Conservation (phyloP, 2,329 filamentous ascomycete species). For the Exophiala calicioides region DNA sequence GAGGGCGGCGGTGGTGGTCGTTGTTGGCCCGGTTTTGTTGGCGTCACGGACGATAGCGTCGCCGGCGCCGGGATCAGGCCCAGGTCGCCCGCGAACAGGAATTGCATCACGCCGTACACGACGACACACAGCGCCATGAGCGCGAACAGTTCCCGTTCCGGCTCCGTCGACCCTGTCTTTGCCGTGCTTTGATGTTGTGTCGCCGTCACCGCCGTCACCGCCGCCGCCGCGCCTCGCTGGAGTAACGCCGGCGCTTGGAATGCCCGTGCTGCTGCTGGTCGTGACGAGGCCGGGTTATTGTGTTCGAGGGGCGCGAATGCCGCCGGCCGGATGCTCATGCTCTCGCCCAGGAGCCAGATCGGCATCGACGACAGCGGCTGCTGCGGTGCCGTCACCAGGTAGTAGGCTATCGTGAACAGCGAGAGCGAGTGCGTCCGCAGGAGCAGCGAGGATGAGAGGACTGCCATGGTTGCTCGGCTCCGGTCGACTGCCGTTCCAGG, state of each 20-base stretch:
- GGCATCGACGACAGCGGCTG: slow-evolving; percentile 26
- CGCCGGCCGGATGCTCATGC: slow-evolving; percentile 28
- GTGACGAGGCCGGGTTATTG: not conserved
- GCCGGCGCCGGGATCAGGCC: slow-evolving; percentile 4
- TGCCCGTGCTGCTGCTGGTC: not conserved
- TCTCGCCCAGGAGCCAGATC: slow-evolving; percentile 29
- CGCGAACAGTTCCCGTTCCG: slow-evolving; percentile 24
- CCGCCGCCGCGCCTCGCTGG: not conserved
- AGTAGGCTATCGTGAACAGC: slow-evolving; percentile 23
- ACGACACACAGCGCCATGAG: slow-evolving; percentile 23
- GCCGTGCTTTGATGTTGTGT: too few relatives aligned
- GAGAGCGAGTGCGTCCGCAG: slow-evolving; percentile 24
- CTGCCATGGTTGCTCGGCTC: slow-evolving; percentile 27
- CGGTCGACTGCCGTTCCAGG: too few relatives aligned
- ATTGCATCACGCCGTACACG: slow-evolving; percentile 19
- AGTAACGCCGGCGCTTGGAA: slow-evolving; percentile 4
- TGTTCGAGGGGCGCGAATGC: slow-evolving; percentile 19
- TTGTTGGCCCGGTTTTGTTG: not conserved
- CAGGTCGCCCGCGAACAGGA: slow-evolving; percentile 28
- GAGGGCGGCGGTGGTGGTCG: not conserved
- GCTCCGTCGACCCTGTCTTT: not conserved
- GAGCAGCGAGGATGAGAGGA: slow-evolving; percentile 29
- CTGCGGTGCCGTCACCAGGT: slow-evolving; percentile 25
- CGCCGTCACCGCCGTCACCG: not conserved
- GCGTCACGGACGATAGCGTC: too few relatives aligned